Evolutionary conservation across 2,329 filamentous ascomycete species (phyloP), one percentile per base, ranked within the genome.

Genomic region (Cryphonectria naterciae): DNA sequence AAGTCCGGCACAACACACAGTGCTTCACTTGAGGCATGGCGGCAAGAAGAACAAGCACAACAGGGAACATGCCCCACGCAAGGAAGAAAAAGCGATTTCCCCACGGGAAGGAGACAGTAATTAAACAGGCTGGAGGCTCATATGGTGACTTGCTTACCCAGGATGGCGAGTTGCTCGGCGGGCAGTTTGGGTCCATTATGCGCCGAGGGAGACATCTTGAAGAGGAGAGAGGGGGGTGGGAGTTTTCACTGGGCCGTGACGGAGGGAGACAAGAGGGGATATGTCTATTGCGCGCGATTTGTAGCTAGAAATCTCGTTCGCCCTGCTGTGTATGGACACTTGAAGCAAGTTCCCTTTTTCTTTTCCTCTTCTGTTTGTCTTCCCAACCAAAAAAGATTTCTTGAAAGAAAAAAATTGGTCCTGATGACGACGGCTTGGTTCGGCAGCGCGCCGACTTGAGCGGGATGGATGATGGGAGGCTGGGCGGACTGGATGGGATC

Each of bases 151-250:
- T 72, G 74, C 87, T 85, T 86, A 94, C 92, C 90, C 74, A 97
- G 83, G 78, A 97, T 94, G 60, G 89, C 83, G 77, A 97, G 85
- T 83, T 97, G 93, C 85, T 90, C 88, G 58, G 88, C 85, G 0
- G 93, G 93, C 85, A 96, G 85, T 83, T 90, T 92, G 37, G 89
- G 87, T 74, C 79, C 80, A 69, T 74, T 75, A 70, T 73, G 75
- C 72, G 74, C 74, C 69, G 75, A 74, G n/a, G 71, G 43, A 72
- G 71, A 68, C 71, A 72, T 72, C 39, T 61, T 70, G 41, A 25
- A 65, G 46, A 19, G 39, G 66, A 11, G 46, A 7, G 46, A 54
- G 60, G 17, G 15, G n/a, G 58, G 32, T 52, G 68, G 43, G 41
- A 64, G 39, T 70, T 49, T 49, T 72, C 71, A 72, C 70, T 49